Conservation (phyloP, 768 basidiomycete genomes). For the Pulveroboletus sp. region DNA sequence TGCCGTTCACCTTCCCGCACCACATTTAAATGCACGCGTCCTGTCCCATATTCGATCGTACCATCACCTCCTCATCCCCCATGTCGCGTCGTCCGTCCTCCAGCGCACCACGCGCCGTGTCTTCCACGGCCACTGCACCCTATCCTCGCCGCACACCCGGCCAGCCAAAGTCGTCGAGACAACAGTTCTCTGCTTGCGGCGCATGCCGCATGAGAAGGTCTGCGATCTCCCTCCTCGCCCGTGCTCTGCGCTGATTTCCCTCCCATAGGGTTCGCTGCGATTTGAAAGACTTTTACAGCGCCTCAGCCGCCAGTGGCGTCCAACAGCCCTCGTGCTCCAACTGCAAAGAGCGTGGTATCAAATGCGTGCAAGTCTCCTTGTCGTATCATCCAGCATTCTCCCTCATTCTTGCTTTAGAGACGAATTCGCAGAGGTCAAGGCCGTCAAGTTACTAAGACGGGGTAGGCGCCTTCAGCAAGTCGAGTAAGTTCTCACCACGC, state of each 20-base stretch:
- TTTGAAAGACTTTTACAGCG: constrained; percentile 75
- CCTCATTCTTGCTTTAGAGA: constrained; percentile 52
- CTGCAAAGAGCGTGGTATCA: constrained; percentile 83
- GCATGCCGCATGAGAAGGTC: constrained; percentile 89
- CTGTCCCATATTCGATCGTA: constrained; percentile 23
- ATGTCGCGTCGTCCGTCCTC: constrained; percentile 63
- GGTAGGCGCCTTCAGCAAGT: constrained; percentile 81
- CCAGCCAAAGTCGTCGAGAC: constrained; percentile 74
- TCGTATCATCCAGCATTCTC: neutral
- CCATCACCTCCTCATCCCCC: constrained; percentile 19
- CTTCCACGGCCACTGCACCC: constrained; percentile 29
- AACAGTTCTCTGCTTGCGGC: constrained; percentile 92
- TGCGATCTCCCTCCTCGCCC: constrained; percentile 8
- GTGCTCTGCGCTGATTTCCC: neutral
- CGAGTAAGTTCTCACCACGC: constrained; percentile 53
- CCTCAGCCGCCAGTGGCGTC: constrained; percentile 41
- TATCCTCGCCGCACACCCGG: constrained; percentile 48
- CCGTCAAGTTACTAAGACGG: constrained; percentile 79
- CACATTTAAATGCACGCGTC: constrained; percentile 16
- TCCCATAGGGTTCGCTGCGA: constrained; percentile 81
- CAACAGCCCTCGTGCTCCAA: constrained; percentile 71
- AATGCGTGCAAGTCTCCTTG: constrained; percentile 80
- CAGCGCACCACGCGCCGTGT: constrained; percentile 27
- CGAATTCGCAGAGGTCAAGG: constrained; percentile 89
- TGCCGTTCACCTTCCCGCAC: constrained; percentile 16